Base-by-base conservation (phyloP, 1,139 yeast genomes). In the Meyerozyma sp. region DNA sequence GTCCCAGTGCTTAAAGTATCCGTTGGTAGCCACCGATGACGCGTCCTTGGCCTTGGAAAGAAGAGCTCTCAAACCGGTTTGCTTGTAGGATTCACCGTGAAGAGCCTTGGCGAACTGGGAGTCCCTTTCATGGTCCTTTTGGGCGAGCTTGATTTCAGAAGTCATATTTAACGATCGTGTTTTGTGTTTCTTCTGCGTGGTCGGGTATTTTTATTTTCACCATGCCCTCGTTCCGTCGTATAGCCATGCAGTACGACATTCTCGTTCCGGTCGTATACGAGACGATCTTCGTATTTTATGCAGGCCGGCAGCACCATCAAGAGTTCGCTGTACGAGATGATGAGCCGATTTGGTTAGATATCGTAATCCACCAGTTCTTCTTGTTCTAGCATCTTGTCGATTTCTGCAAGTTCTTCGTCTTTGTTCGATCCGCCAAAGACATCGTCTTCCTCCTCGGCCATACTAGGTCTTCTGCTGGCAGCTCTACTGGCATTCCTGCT, bases 1-100 rank as follows among this genome's bases (percentile, higher is more conserved):
- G 62, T 93, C 96, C 97, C 98, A 93, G 70, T 91, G 96, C 73
- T 88, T 86, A 78, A 93, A 85, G 69, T 93, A 93, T 46, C 95
- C 96, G 51, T 82, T 84, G 51, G 81, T 82, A 40, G 98, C 98
- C 44, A 85, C 85, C 50, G 77, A 77, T 56, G 88, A 85, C 40
- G 98, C 98, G 43, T 76, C 78, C 69, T 88, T 81, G 46, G 71
- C 64, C 73, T 93, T 93, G 55, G 82, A 68, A 50, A 89, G 63
- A 54, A 90, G 77, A 27, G 97, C 96, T 38, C 79, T 62, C 53
- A 89, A 72, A 36, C 98, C 98, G 32, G 81, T 70, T 57, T 77
- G 77, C 49, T 79, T 66, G 55, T 79, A 80, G 39, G 81, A 77
- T 38, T 79, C 82, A 53, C 97, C 97, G 63, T 93, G 97, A 65